These are phyloP conservation scores for Dictyostelium citrinum DNA, from an alignment of 78 protist species.

Conservation along the genomic window DNA sequence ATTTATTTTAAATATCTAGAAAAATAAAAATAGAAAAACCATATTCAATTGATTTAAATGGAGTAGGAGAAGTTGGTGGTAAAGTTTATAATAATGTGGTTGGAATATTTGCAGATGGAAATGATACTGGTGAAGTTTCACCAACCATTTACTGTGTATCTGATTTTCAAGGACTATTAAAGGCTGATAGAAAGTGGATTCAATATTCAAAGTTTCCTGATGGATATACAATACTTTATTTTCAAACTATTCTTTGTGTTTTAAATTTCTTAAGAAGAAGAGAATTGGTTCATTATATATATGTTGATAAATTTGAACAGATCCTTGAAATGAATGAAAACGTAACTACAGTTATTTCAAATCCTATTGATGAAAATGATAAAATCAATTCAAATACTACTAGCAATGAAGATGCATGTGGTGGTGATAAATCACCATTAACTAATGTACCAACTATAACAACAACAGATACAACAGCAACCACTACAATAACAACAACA, in stretches of 20 bases:
- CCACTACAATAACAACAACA: neutral
- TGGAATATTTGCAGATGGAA: neutral
- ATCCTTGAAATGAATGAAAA: slow-evolving; percentile 4
- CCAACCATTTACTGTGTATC: slow-evolving; percentile 43
- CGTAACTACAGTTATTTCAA: neutral
- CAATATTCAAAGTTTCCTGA: neutral
- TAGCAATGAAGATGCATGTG: neutral
- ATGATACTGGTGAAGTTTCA: neutral
- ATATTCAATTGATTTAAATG: neutral
- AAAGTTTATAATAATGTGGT: neutral
- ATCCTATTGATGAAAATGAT: neutral
- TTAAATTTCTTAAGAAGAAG: slow-evolving; percentile 54
- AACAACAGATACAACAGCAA: neutral
- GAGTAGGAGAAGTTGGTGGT: neutral
- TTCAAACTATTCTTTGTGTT: neutral
- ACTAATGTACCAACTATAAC: neutral
- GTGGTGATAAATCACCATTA: neutral
- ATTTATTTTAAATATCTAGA: neutral
- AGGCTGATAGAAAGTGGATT: slow-evolving; percentile 52
- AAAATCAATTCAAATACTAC: neutral
- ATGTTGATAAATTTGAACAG: slow-evolving; percentile 30
- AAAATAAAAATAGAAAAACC: neutral
- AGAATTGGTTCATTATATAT: slow-evolving; percentile 40
- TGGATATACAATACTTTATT: neutral
- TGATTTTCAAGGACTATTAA: slow-evolving; percentile 30